These are phyloP conservation scores for Dianthus caryophyllus DNA, from an alignment of 148 eudicot genomes.

Conservation along the genomic window DNA sequence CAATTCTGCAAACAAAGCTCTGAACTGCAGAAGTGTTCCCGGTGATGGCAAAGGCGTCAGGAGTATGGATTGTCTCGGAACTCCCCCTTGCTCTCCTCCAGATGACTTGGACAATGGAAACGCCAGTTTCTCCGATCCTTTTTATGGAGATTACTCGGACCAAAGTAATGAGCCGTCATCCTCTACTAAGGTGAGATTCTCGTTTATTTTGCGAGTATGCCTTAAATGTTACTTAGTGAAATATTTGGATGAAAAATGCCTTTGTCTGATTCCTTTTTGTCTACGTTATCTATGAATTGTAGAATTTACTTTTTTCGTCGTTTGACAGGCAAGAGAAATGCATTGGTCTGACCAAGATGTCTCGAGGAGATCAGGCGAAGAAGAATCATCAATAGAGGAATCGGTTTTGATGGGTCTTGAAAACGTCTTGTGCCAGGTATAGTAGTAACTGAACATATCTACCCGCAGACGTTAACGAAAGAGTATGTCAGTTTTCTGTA, in stretches of 20 bases:
- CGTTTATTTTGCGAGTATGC: conserved; percentile 2
- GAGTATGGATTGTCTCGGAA: conserved; percentile 29
- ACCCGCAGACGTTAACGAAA: background rate
- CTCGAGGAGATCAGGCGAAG: conserved; percentile 19
- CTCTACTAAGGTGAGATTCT: conserved; percentile 48
- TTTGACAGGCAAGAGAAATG: conserved; percentile 24
- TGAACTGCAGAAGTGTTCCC: conserved; percentile 23
- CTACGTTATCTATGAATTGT: background rate
- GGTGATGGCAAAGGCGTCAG: conserved; percentile 30
- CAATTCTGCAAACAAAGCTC: conserved; percentile 23
- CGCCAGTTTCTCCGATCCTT: conserved; percentile 9
- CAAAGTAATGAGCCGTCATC: conserved; percentile 22
- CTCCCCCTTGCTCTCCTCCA: conserved; percentile 33
- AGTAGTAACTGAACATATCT: background rate
- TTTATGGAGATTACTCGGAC: conserved; percentile 21
- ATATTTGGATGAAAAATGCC: too few species aligned
- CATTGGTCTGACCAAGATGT: conserved; percentile 28
- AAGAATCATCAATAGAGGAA: conserved; percentile 50
- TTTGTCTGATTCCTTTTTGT: too few species aligned
- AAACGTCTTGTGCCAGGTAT: conserved; percentile 53
- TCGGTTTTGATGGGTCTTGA: conserved; percentile 53
- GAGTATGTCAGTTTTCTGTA: background rate
- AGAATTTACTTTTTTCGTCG: conserved; percentile 5
- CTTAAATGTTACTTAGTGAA: background rate
- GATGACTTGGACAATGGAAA: conserved; percentile 22